Conservation (phyloP, 2,329 filamentous ascomycete species). For the Coniella vitis region DNA sequence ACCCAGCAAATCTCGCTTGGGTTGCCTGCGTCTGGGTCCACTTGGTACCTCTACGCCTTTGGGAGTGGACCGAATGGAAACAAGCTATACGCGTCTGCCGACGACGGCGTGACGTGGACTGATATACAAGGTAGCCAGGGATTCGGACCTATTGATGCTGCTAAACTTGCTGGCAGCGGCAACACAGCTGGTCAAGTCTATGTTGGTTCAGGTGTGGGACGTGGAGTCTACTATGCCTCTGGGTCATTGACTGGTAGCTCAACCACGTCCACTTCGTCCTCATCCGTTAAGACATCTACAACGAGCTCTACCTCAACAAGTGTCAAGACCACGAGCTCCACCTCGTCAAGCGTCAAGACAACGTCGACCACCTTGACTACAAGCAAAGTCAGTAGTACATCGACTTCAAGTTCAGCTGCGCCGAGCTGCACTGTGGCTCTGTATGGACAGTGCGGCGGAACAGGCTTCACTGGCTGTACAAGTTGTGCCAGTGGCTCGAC, state of each 20-base stretch:
- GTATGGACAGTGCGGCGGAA: constrained; percentile 32
- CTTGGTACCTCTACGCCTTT: constrained; percentile 43
- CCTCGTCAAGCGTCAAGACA: not conserved
- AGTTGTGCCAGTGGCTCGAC: constrained; percentile 27
- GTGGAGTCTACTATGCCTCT: constrained; percentile 35
- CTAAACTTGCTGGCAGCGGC: constrained; percentile 36
- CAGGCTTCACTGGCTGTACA: constrained; percentile 27
- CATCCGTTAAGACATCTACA: constrained; percentile 15
- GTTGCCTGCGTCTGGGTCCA: constrained; percentile 26
- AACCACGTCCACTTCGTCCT: constrained; percentile 5
- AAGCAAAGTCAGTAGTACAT: constrained; percentile 10
- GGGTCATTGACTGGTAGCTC: constrained; percentile 18
- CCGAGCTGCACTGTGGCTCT: constrained; percentile 19
- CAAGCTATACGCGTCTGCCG: constrained; percentile 38
- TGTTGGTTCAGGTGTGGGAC: constrained; percentile 41
- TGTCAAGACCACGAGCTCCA: constrained; percentile 1
- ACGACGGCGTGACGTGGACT: constrained; percentile 36
- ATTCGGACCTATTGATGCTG: constrained; percentile 36
- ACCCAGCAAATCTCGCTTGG: constrained; percentile 39
- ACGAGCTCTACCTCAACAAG: constrained; percentile 10
- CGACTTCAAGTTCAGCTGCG: constrained; percentile 10
- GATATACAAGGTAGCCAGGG: constrained; percentile 41
- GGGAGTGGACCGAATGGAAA: constrained; percentile 35
- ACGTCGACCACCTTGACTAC: constrained; percentile 13
- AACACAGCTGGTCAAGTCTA: constrained; percentile 40